Conservation (phyloP, 1,284 basidiomycete genomes). For the Schizophyllum commune region DNA sequence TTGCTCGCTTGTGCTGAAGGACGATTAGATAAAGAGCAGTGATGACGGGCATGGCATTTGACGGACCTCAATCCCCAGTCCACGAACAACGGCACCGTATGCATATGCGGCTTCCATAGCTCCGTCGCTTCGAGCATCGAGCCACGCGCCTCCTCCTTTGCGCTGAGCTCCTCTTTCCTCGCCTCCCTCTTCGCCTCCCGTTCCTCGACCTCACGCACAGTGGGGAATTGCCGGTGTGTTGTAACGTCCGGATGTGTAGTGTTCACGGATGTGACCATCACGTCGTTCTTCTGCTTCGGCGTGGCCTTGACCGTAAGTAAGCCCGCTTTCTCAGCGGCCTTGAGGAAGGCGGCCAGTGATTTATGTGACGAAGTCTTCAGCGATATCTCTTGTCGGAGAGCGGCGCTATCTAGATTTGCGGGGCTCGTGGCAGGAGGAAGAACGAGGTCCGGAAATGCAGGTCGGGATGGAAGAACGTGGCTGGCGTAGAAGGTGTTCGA, state of each 20-base stretch:
- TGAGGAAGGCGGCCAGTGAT: conserved; percentile 75
- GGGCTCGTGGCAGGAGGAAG: conserved; percentile 26
- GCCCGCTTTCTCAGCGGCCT: conserved; percentile 62
- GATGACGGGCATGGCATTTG: background rate
- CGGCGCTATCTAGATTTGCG: background rate
- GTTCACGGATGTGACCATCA: conserved; percentile 58
- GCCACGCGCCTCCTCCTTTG: conserved; percentile 35
- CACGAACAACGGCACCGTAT: conserved; percentile 53
- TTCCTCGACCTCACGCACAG: conserved; percentile 55
- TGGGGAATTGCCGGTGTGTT: conserved; percentile 45
- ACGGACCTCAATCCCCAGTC: conserved; percentile 44
- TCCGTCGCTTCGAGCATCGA: conserved; percentile 53
- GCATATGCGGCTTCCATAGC: conserved; percentile 66
- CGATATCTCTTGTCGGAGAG: conserved; percentile 25
- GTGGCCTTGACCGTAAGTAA: conserved; percentile 67
- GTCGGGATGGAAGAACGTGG: conserved; percentile 69
- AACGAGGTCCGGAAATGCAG: conserved; percentile 44
- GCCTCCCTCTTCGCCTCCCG: conserved; percentile 47
- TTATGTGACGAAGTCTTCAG: conserved; percentile 74
- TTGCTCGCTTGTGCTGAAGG: conserved; percentile 38
- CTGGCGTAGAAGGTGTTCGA: conserved; percentile 72
- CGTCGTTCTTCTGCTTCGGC: conserved; percentile 50
- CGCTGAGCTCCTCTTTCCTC: conserved; percentile 37
- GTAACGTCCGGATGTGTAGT: conserved; percentile 49
- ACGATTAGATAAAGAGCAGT: background rate